These are phyloP conservation scores for Fraxinus ornus DNA, from an alignment of 305 asterid genomes.

Conservation along the genomic window DNA sequence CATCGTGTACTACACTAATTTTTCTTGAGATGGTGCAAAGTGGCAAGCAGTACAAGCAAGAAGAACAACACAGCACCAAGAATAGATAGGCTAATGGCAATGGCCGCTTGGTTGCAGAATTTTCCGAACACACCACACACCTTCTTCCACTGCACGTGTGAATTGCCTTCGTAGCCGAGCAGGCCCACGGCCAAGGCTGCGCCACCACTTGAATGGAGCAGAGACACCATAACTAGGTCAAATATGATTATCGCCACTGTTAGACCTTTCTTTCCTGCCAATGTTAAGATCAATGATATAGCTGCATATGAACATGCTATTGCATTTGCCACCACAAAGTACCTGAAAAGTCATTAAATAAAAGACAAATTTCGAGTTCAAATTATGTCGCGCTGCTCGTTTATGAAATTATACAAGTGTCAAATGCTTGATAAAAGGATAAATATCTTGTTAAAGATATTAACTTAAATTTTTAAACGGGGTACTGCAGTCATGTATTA, in stretches of 20 bases:
- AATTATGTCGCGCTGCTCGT: background rate
- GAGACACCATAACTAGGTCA: constrained; percentile 65
- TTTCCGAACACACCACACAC: constrained; percentile 52
- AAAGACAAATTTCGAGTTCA: background rate
- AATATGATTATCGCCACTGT: constrained; percentile 30
- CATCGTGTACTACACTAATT: background rate
- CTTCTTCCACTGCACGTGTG: constrained; percentile 65
- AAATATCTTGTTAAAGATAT: background rate
- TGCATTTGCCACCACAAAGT: constrained; percentile 65
- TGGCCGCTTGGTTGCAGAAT: constrained; percentile 56
- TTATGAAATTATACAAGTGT: background rate
- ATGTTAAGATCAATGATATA: constrained; percentile 41
- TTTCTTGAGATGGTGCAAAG: constrained; percentile 46
- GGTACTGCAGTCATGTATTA: background rate
- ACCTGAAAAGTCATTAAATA: constrained; percentile 36
- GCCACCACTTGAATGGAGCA: constrained; percentile 62
- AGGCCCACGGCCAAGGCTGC: constrained; percentile 65
- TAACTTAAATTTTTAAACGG: background rate
- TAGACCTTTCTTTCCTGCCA: constrained; percentile 35
- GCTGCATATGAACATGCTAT: constrained; percentile 68
- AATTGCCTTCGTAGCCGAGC: constrained; percentile 63
- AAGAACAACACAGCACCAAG: constrained; percentile 40
- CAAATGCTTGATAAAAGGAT: background rate
- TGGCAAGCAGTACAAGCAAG: constrained; percentile 49
- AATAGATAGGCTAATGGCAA: constrained; percentile 44